Evolutionary conservation across 805 yeast species (phyloP).

Genomic region (Metschnikowia lunata): DNA sequence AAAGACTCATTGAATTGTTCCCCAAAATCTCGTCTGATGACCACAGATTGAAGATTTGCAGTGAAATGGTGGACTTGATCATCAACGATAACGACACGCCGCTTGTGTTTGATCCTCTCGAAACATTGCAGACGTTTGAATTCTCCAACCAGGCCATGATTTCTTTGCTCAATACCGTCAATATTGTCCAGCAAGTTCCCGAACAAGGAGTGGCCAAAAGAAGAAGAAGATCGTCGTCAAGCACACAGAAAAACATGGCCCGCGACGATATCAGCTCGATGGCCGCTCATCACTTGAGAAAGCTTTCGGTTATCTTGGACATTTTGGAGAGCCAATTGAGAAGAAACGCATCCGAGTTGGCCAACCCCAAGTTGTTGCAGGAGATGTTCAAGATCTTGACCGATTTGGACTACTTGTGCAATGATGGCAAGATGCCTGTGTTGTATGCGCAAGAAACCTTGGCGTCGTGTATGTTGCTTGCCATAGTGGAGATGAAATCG

Average conservation of each 20-base stretch:
- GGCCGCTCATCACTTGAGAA: slow-evolving; percentile 76
- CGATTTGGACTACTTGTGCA: slow-evolving; percentile 79
- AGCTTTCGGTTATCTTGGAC: slow-evolving; percentile 75
- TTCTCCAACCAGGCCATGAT: slow-evolving; percentile 56
- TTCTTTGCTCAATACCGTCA: slow-evolving; percentile 54
- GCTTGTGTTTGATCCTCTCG: slow-evolving; percentile 35
- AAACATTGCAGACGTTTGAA: slow-evolving; percentile 49
- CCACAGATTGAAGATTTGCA: slow-evolving; percentile 51
- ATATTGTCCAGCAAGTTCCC: slow-evolving; percentile 46
- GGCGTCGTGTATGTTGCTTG: slow-evolving; percentile 76
- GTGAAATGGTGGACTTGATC: slow-evolving; percentile 47
- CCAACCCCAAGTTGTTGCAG: slow-evolving; percentile 45
- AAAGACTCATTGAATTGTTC: slow-evolving; percentile 54
- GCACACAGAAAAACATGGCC: slow-evolving; percentile 71
- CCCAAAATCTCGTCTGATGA: slow-evolving; percentile 49
- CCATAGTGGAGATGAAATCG: slow-evolving; percentile 52
- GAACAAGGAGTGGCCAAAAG: slow-evolving; percentile 62
- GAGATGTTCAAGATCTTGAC: slow-evolving; percentile 59
- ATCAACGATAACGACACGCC: slow-evolving; percentile 37
- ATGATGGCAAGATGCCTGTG: slow-evolving; percentile 88
- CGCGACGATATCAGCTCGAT: slow-evolving; percentile 64
- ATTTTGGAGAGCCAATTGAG: slow-evolving; percentile 56
- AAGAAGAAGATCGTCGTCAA: slow-evolving; percentile 74
- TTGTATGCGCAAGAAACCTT: slow-evolving; percentile 86
- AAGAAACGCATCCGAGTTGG: slow-evolving; percentile 23